Conservation (phyloP, 179 eudicot genomes). For the Spinacia oleracea region DNA sequence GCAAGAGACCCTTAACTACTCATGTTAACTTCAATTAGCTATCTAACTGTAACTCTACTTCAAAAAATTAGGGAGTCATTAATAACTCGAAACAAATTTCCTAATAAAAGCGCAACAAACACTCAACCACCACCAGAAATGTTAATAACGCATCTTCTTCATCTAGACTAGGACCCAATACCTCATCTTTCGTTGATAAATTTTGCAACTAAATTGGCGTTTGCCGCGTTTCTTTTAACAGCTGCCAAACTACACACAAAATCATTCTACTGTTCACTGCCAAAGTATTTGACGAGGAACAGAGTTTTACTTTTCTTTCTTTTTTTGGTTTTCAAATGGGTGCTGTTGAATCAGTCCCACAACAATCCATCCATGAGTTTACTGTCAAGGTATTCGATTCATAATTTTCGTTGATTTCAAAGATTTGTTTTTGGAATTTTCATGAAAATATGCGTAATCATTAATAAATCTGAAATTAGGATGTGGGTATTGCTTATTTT, state of each 20-base stretch:
- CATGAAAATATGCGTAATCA: not conserved
- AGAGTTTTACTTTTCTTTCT: not conserved
- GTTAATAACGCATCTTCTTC: too few species aligned
- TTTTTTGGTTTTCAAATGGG: slow-evolving; percentile 43
- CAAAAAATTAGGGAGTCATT: too few species aligned
- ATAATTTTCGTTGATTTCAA: not conserved
- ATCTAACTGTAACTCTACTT: too few species aligned
- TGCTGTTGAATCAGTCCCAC: slow-evolving; percentile 54
- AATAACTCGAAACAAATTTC: too few species aligned
- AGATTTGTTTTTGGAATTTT: not conserved
- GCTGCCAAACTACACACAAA: not conserved
- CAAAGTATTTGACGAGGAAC: not conserved
- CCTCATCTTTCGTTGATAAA: too few species aligned
- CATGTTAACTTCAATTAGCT: too few species aligned
- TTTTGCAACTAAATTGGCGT: too few species aligned
- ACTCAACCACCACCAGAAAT: too few species aligned
- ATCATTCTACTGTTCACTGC: not conserved
- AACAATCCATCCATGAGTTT: slow-evolving; percentile 64
- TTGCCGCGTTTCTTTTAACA: not conserved
- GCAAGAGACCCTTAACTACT: too few species aligned
- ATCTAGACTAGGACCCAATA: too few species aligned
- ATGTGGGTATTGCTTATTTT: slow-evolving; percentile 4
- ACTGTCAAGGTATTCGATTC: slow-evolving; percentile 54
- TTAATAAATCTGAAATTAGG: not conserved
- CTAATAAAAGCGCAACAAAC: too few species aligned